These are phyloP conservation scores for Malus fusca DNA, from an alignment of 306 rosid species.

Conservation along the genomic window DNA sequence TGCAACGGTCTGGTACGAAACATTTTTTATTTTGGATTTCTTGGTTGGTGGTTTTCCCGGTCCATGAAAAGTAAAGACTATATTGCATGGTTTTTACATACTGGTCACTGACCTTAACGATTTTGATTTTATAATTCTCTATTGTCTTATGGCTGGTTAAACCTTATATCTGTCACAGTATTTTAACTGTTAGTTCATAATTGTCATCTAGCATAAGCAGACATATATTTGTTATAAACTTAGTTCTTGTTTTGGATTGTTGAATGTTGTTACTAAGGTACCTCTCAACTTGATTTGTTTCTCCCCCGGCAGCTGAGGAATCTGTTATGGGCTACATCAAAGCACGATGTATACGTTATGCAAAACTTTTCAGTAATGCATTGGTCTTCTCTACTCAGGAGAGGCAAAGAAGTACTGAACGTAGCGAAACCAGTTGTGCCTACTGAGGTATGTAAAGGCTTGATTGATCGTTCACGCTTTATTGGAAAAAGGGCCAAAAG, in stretches of 20 bases:
- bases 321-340: slow-evolving; percentile 88
- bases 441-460: slow-evolving; percentile 41
- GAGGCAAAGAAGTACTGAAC: slow-evolving; percentile 75
- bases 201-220: not conserved
- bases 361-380: slow-evolving; percentile 92
- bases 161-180: not conserved
- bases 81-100: not conserved
- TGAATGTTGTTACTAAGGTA: slow-evolving; percentile 20
- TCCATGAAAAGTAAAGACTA: not conserved
- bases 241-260: not conserved
- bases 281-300: slow-evolving; percentile 11
- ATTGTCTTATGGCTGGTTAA: not conserved
- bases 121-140: not conserved
- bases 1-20: not conserved
- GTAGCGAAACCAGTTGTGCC: slow-evolving; percentile 70
- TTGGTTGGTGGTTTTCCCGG: not conserved
- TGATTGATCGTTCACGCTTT: not conserved
- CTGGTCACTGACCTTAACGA: not conserved
- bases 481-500: not conserved
- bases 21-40: not conserved
- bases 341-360: slow-evolving; percentile 91
- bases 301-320: slow-evolving; percentile 64
- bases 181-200: not conserved
- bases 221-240: not conserved
- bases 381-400: slow-evolving; percentile 65